Evolutionary conservation across 1,284 basidiomycete species (phyloP), one percentile per base, ranked within the genome.

Genomic region (Wolfiporia cocos): DNA sequence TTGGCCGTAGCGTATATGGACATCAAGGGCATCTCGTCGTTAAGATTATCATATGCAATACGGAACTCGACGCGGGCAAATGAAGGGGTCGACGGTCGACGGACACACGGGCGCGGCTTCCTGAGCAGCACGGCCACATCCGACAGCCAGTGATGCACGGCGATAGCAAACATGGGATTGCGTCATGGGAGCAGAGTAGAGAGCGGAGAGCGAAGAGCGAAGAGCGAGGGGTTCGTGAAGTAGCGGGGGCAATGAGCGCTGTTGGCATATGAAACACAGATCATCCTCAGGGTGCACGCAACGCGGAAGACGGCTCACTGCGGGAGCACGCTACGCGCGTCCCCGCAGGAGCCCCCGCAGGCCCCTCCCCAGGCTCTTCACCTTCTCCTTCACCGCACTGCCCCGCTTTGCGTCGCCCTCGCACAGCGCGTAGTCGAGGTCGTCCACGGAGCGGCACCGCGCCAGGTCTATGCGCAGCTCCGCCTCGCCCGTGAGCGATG

Each of bases 391-490:
- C 52, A 68, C 34, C 5, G 24, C 34, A 21, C 47, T 45, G 39
- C 43, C 44, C 14, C 36, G 39, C 37, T 45, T 46, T 31, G 41
- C 37, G 33, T 52, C 50, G 26, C 42, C 43, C 37, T 47, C 48
- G 38, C 38, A 41, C 33, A 49, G 54, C 39, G 53, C 53, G 11
- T 47, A 41, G 35, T 42, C 44, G 1, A 48, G 45, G 28, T 46
- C 50, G 24, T 56, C 51, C 41, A 47, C 62, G 37, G 55, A 60
- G 30, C 61, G 63, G 49, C 61, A 60, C 38, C 63, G 58, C n/a
- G 74, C 75, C 22, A 79, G 63, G 21, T 71, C 69, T 68, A 79
- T 76, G 41, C 70, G 67, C 52, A 80, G 48, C 53, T 80, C 77
- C 42, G 72, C 71, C 56, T 77, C 74, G 7, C 76, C 78, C 43